A percentile compares a stretch with the other conserved stretches of the same genome.
Conservation (phyloP, 176 grass and related monocot species). For the Elaeis guineensis region DNA sequence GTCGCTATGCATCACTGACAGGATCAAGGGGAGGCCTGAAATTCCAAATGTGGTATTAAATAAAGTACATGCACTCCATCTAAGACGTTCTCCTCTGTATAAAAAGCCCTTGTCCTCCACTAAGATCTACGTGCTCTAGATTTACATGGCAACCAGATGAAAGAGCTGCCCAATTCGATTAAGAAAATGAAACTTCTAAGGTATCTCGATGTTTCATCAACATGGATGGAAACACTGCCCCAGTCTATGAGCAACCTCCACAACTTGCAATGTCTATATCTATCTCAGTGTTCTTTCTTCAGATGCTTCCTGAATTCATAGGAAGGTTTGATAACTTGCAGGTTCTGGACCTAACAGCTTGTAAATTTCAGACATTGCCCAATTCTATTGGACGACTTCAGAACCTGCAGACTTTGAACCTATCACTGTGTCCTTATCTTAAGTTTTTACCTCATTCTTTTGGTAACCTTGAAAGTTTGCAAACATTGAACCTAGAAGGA, state of each 20-base stretch:
- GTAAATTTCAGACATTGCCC: slow-evolving; percentile 36
- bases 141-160: slow-evolving; percentile 33
- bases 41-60: slow-evolving; percentile 1
- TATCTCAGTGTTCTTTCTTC: slow-evolving; percentile 33
- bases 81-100: slow-evolving; percentile 16
- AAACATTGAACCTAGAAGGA: slow-evolving; percentile 25
- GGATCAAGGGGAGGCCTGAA: slow-evolving; percentile 5
- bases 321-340: slow-evolving; percentile 30
- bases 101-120: slow-evolving; percentile 8
- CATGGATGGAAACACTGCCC: slow-evolving; percentile 29
- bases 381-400: slow-evolving; percentile 25
- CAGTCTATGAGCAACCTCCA: slow-evolving; percentile 35
- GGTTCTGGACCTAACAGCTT: slow-evolving; percentile 41
- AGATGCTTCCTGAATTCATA: slow-evolving; percentile 38
- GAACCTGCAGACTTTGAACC: slow-evolving; percentile 34
- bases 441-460: slow-evolving; percentile 33
- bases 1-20: slow-evolving; percentile 27
- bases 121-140: slow-evolving; percentile 30
- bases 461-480: slow-evolving; percentile 27
- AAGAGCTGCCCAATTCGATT: slow-evolving; percentile 25
- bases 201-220: slow-evolving; percentile 49
- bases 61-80: slow-evolving; percentile 42
- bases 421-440: slow-evolving; percentile 37
- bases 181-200: slow-evolving; percentile 37
- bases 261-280: slow-evolving; percentile 40